Evolutionary conservation across 768 basidiomycete genomes (phyloP).

Genomic region (Macrolepiota albuminosa): DNA sequence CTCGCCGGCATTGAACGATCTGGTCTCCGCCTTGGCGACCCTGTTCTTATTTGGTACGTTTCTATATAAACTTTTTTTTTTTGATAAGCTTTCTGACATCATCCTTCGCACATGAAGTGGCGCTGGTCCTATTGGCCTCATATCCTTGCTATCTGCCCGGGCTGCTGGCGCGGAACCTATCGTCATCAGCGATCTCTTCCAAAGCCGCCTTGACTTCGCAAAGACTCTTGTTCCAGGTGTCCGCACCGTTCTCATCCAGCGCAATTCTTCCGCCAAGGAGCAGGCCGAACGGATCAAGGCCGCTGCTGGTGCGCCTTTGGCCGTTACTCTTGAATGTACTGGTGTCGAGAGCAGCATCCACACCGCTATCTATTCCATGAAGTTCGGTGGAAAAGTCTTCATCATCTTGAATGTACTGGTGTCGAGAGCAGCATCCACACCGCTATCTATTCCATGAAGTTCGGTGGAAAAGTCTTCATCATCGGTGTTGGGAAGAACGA

Average conservation of each 20-base stretch:
- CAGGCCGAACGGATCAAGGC: slow-evolving; percentile 49
- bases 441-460: slow-evolving; percentile 57
- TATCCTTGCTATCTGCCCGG: slow-evolving; percentile 56
- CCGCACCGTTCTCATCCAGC: slow-evolving; percentile 50
- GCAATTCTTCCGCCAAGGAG: slow-evolving; percentile 40
- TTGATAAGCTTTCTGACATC: neutral
- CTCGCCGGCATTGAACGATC: slow-evolving; percentile 65
- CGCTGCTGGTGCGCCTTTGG: slow-evolving; percentile 44
- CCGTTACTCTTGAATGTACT: slow-evolving; percentile 58
- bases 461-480: slow-evolving; percentile 66
- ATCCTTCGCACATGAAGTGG: slow-evolving; percentile 33
- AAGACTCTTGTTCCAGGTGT: slow-evolving; percentile 57
- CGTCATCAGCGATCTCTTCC: slow-evolving; percentile 64
- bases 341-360: slow-evolving; percentile 61
- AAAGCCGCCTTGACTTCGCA: slow-evolving; percentile 62
- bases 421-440: slow-evolving; percentile 58
- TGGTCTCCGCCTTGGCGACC: slow-evolving; percentile 60
- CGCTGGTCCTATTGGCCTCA: slow-evolving; percentile 63
- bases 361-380: slow-evolving; percentile 53
- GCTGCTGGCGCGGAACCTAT: slow-evolving; percentile 70
- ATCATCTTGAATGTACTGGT: slow-evolving; percentile 69
- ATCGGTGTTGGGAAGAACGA: slow-evolving; percentile 68
- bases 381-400: slow-evolving; percentile 65
- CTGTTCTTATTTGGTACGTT: slow-evolving; percentile 53
- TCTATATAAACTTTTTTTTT: neutral